A percentile compares a stretch with the other conserved stretches of the same genome.
These are phyloP conservation scores for Picochlorum sp. DNA, from an alignment of 139 green algal genomes.

Conservation along the genomic window DNA sequence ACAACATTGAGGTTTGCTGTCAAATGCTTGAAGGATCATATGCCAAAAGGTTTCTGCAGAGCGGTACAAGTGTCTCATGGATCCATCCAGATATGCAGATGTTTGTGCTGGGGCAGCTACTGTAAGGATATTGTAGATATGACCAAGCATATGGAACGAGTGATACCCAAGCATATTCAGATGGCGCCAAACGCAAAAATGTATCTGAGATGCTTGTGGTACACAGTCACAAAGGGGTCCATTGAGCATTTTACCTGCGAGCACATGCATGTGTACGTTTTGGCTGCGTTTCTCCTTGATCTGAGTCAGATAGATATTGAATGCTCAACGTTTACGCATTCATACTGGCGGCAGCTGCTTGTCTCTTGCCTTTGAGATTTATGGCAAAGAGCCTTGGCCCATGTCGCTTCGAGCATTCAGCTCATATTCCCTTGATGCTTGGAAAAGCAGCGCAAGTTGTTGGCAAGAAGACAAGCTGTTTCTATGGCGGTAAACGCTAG, in stretches of 20 bases:
- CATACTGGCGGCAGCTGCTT: slow-evolving; percentile 41
- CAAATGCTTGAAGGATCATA: slow-evolving; percentile 21
- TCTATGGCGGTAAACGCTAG: slow-evolving; percentile 19
- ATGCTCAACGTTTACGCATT: slow-evolving; percentile 21
- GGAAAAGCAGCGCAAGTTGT: not conserved
- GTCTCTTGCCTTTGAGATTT: slow-evolving; percentile 30
- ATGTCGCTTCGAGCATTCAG: slow-evolving; percentile 36
- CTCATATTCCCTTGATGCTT: slow-evolving; percentile 38
- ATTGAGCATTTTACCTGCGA: slow-evolving; percentile 16
- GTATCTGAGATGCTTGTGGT: slow-evolving; percentile 54
- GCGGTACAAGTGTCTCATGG: slow-evolving; percentile 19
- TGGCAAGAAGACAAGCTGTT: slow-evolving; percentile 30
- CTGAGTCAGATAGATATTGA: slow-evolving; percentile 41
- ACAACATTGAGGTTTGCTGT: slow-evolving; percentile 44
- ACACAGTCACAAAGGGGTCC: slow-evolving; percentile 18
- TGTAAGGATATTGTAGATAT: slow-evolving; percentile 35
- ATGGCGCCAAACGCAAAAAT: slow-evolving; percentile 45
- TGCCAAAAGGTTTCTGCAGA: slow-evolving; percentile 5
- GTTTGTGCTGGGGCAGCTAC: slow-evolving; percentile 44
- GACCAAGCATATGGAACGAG: slow-evolving; percentile 28
- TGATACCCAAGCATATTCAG: slow-evolving; percentile 17
- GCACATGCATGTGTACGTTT: slow-evolving; percentile 55
- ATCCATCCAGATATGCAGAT: slow-evolving; percentile 39
- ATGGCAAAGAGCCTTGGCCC: slow-evolving; percentile 34
- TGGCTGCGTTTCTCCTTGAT: slow-evolving; percentile 53